Evolutionary conservation across 345 rosid genomes (phyloP), one percentile per base, ranked within the genome.

Genomic region (Stellera chamaejasme): DNA sequence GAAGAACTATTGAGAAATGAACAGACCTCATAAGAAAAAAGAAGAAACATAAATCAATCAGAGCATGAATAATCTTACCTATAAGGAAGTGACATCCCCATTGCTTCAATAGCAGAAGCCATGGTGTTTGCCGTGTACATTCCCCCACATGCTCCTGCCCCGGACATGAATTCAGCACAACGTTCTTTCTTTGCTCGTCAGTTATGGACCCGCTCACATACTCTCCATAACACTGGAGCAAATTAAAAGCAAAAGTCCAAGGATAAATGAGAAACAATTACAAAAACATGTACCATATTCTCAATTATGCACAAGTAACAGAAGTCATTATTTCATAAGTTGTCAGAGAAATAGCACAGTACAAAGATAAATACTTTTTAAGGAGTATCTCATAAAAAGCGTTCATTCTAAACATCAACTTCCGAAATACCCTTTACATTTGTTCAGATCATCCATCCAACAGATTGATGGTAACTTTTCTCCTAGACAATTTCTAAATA

Each of bases 1-100:
- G 99, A 93, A 61, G 99, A 93, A 71, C 99, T 93, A 73, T 25
- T 46, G 59, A 57, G 43, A 62, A 61, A 52, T 8, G 68, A 72
- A 59, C 13, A 62, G 50, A 47, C 19, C 28, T 10, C 55, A 50
- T 23, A 51, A 46, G 12, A 55, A 25, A 54, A 61, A 27, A 49
- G 45, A 36, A 27, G 50, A 16, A 43, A 63, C 16, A 23, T 39
- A 66, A 54, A 14, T 52, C 51, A 47, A 43, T 57, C 27, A 9
- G 11, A 3, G 19, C 48, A 58, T 25, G 54, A 11, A 48, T 25
- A 51, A 45, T 52, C 56, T 48, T 54, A 93, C 99, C 99, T 93
- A 69, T 88, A 88, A 51, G 97, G 99, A 73, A 93, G 99, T 66
- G 88, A 89, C 99, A 93, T 93, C 64, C 99, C 99, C 96, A 93